Evolutionary conservation across 305 asterid genomes (phyloP).

Genomic region (Fraxinus greggii): DNA sequence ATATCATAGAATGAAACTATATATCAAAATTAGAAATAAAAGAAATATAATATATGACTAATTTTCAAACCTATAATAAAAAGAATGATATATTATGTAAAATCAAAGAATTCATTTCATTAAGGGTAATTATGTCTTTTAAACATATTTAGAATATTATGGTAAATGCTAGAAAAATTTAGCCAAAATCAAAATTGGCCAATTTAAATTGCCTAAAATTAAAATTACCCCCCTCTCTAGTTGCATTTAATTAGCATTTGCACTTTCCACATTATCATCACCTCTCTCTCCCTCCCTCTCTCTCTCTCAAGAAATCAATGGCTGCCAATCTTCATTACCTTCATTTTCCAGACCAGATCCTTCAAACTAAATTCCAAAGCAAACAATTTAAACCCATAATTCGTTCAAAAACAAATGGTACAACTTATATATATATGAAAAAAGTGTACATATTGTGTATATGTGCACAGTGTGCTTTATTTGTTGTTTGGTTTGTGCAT

Average conservation of each 20-base stretch:
- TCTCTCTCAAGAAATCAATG: conserved; percentile 43
- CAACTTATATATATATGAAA: neutral
- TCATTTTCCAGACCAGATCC: conserved; percentile 47
- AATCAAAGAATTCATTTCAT: too few relatives aligned
- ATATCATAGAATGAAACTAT: too few relatives aligned
- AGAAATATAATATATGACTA: too few relatives aligned
- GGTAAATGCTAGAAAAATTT: too few relatives aligned
- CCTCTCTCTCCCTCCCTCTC: conserved; percentile 11
- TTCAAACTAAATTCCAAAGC: conserved; percentile 25
- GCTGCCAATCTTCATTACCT: conserved; percentile 54
- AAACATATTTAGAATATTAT: too few relatives aligned
- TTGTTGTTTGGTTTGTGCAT: neutral
- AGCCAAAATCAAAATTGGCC: too few relatives aligned
- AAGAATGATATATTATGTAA: too few relatives aligned
- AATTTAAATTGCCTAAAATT: too few relatives aligned
- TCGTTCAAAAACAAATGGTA: conserved; percentile 44
- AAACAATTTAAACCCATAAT: conserved; percentile 31
- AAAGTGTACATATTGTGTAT: conserved; percentile 8
- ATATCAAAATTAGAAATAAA: too few relatives aligned
- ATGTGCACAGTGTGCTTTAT: conserved; percentile 1
- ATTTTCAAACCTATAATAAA: too few relatives aligned
- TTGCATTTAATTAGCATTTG: neutral
- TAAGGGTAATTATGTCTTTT: too few relatives aligned
- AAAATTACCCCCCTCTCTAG: too few relatives aligned
- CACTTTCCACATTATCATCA: conserved; percentile 32